Evolutionary conservation across 306 rosid genomes (phyloP).

Genomic region (Trifolium subterraneum): DNA sequence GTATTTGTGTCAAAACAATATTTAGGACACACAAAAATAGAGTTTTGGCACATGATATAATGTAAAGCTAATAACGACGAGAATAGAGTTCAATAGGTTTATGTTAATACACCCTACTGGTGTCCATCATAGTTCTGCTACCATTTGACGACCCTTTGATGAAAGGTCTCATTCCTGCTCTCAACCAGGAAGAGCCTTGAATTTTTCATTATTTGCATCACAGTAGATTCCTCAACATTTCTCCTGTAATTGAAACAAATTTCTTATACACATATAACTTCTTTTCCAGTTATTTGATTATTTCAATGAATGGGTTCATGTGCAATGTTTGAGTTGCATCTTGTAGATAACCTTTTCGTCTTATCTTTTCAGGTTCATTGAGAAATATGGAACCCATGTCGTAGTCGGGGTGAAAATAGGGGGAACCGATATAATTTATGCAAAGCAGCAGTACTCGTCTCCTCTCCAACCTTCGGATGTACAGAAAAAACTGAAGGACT

Average conservation of each 20-base stretch:
- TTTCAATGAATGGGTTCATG: not conserved
- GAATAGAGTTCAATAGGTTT: not conserved
- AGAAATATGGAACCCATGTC: conserved; percentile 80
- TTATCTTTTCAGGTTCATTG: conserved; percentile 63
- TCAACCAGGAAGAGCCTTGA: not conserved
- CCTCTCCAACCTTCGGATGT: conserved; percentile 69
- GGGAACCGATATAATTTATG: conserved; percentile 75
- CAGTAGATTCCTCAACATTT: not conserved
- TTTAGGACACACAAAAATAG: not conserved
- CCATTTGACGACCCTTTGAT: not conserved
- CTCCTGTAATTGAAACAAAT: not conserved
- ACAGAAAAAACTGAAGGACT: conserved; percentile 71
- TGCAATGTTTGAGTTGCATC: conserved; percentile 11
- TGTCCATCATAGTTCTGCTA: not conserved
- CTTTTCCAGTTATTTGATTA: conserved; percentile 9
- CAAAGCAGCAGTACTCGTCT: conserved; percentile 76
- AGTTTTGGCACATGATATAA: not conserved
- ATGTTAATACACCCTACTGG: not conserved
- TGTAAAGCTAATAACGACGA: not conserved
- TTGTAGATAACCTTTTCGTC: conserved; percentile 17
- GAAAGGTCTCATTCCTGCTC: not conserved
- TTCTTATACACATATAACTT: not conserved
- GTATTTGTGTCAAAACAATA: not conserved
- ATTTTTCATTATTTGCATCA: conserved; percentile 3
- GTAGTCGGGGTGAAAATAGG: conserved; percentile 77